A percentile compares a stretch with the other conserved stretches of the same genome.
Conservation (phyloP, 345 rosid species). For the Limnanthes douglasii region DNA sequence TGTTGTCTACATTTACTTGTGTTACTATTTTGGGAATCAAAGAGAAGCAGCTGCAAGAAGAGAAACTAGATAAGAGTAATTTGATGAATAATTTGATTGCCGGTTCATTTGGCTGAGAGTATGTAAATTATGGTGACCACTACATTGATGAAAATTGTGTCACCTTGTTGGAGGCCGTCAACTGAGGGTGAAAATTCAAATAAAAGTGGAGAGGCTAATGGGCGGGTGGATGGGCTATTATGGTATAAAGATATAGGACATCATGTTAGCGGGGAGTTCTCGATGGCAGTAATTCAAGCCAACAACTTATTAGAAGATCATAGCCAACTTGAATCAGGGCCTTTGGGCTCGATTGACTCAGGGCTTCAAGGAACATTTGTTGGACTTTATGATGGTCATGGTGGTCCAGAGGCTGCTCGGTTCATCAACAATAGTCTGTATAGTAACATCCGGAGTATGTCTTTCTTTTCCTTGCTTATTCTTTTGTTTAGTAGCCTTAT, state of each 20-base stretch:
- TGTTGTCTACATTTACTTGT: conserved; percentile 32
- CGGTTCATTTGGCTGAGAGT: conserved; percentile 42
- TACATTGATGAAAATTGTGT: conserved; percentile 48
- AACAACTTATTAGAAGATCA: conserved; percentile 21
- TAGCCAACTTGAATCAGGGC: conserved; percentile 19
- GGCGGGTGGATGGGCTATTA: conserved; percentile 19
- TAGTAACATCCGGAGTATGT: conserved; percentile 16
- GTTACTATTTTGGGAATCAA: conserved; percentile 17
- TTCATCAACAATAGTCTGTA: conserved; percentile 16
- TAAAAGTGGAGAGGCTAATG: conserved; percentile 32
- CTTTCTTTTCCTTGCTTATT: neutral
- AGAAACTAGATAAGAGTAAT: conserved; percentile 12
- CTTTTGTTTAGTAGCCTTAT: no score
- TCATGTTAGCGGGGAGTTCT: conserved; percentile 21
- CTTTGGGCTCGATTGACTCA: conserved; percentile 14
- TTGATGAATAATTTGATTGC: conserved; percentile 26
- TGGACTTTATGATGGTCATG: conserved; percentile 23
- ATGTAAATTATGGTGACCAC: conserved; percentile 80
- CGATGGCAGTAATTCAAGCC: conserved; percentile 24
- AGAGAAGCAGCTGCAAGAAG: conserved; percentile 22
- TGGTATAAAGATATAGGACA: conserved; percentile 23
- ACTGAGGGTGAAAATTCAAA: conserved; percentile 53
- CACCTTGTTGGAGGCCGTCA: conserved; percentile 85
- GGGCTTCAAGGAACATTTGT: conserved; percentile 24
- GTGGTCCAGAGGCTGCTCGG: conserved; percentile 22